Evolutionary conservation across 129 eudicot species (phyloP).

Genomic region (Lonicera japonica): DNA sequence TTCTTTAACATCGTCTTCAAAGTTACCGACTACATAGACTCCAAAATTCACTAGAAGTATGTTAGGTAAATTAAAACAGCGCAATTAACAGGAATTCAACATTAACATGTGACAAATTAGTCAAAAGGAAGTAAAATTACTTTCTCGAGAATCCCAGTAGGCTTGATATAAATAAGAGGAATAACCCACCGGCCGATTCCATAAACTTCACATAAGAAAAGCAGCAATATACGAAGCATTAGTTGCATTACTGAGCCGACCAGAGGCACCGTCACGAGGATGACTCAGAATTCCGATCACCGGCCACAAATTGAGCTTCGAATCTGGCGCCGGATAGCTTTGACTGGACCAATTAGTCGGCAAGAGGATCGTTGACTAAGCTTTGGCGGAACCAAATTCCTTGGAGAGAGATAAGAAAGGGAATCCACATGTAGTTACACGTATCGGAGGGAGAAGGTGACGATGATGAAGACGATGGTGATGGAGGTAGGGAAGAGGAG

Average conservation of each 20-base stretch:
- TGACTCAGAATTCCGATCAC: constrained; percentile 78
- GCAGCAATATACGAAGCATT: constrained; percentile 83
- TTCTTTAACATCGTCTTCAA: no score
- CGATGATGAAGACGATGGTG: constrained; percentile 2
- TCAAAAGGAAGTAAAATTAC: constrained; percentile 22
- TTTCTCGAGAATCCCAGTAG: constrained; percentile 27
- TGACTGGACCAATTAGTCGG: constrained; percentile 29
- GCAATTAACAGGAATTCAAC: no score
- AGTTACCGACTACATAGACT: no score
- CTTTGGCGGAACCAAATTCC: constrained; percentile 22
- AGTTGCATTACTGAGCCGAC: constrained; percentile 57
- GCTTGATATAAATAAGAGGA: constrained; percentile 77
- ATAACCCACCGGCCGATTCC: constrained; percentile 92
- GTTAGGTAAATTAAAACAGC: no score
- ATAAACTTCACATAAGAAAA: constrained; percentile 87
- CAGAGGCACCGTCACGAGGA: constrained; percentile 96
- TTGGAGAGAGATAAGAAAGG: constrained; percentile 26
- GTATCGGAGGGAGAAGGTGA: constrained; percentile 25
- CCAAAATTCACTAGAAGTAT: no score
- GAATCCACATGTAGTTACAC: constrained; percentile 35
- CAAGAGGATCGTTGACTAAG: constrained; percentile 31
- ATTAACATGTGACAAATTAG: no score
- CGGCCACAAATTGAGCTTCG: constrained; percentile 68
- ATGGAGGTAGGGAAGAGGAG: constrained; percentile 6
- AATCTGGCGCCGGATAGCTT: constrained; percentile 51